Evolutionary conservation across 768 basidiomycete genomes (phyloP), one percentile per base, ranked within the genome.

Genomic region (Naematelia aurantialba): DNA sequence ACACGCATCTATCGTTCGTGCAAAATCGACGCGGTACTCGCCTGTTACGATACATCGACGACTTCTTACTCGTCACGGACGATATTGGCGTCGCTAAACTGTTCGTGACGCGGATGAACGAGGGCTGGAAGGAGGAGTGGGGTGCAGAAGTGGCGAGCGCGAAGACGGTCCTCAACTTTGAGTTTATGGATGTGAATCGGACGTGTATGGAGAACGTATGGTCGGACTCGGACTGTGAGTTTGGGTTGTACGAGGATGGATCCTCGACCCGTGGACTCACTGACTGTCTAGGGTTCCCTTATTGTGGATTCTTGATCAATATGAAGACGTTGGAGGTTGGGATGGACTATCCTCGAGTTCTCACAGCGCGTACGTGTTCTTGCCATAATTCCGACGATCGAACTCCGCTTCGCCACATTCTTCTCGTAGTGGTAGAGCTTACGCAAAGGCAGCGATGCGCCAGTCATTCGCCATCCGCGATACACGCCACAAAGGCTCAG

Each of bases 121-220:
- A 82, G 73, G 91, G 93, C 0, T 91, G 94, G 63, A 39, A 39
- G 34, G 89, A 89, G 2, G 89, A 92, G 68, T 98, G 97, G 69
- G 96, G 96, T 0, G 97, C 92, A 61, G 89, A 84, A 73, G 87
- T 98, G 52, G 86, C 91, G 19, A 81, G 81, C 47, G 89, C 91
- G 56, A 99, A 99, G 79, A 94, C 91, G 0, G 72, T 92, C 56
- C 84, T 88, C 4, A 96, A 91, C 69, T 96, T 98, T 70, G 87
- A 74, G 50, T 62, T 56, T 39, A 51, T 55, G 5, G 52, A 61
- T 1, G 60, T 56, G 30, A 61, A 52, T 61, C 50, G 59, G 34
- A 39, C 34, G 34, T 8, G 34, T 39, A 17, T 39, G 17, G 34
- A 39, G 34, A 4, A 47, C n/a, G 24, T 42, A 42, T 21, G 39